Evolutionary conservation across 345 rosid species (phyloP), one percentile per base, ranked within the genome.

Genomic region (Populus davidiana): DNA sequence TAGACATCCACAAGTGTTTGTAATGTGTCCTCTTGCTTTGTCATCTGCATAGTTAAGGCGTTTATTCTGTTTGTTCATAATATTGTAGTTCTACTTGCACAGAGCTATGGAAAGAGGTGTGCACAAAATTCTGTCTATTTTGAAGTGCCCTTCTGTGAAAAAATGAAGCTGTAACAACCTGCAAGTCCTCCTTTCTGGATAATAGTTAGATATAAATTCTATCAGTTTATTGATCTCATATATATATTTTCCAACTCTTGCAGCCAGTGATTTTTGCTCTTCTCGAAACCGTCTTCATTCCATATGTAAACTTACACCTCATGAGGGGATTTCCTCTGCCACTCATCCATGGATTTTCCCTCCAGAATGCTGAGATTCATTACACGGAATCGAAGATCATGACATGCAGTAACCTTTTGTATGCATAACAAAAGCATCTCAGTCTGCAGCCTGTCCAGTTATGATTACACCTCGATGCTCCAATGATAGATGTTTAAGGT

Each of bases 281-380:
- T 75, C 80, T 93, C 64, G 80, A 83, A 73, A 84, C 87, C 1
- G 75, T 83, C 69, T 75, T 92, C 76, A 62, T 91, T 64, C 95
- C 98, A 2, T 84, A 84, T 21, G 82, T 90, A 79, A 94, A 92
- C 81, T 72, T 75, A 39, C 90, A 69, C 23, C 85, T 92, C 9
- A 74, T 77, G 78, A 85, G 72, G 78, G 95, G 98, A 64, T 85
- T 88, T 72, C 88, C 89, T 0, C 77, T 93, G 84, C 95, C 94
- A 35, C 78, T 87, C 23, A 81, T 89, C 36, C 81, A 65, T 13
- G 88, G 92, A 66, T 85, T 88, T 63, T 29, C 64, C 0, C 82
- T 92, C 13, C 54, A 71, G 75, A 82, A 87, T 74, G 77, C 91
- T 25, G 90, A 88, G 77, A 76, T 91, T 0, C 78, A 75, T n/a